Base-by-base conservation (phyloP, 148 eudicot genomes). In the Amaranthus hypochondriacus region DNA sequence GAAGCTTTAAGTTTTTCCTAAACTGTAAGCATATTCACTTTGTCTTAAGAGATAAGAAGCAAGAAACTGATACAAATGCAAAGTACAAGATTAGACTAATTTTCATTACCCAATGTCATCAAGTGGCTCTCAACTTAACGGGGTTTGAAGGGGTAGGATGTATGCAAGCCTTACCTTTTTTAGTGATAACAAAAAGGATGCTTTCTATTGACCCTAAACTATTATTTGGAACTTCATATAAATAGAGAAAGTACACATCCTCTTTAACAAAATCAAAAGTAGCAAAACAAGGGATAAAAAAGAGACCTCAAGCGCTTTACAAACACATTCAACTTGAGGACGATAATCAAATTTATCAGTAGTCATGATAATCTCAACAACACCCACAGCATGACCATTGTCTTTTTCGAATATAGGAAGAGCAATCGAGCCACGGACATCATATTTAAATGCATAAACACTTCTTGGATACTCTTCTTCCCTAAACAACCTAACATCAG, bases 231-330 rank as follows among this genome's bases (percentile, higher is more conserved):
- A 28, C 39, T 28, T 28, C 39, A 28, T 2, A 28, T 28, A 28
- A 28, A 28, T 28, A 28, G 2, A 28, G 2, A 28, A 28, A 28
- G 39, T 28, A 28, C 39, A 28, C 39, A 28, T 28, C 39, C 39
- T 42, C 54, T 13, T 51, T 9, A 39, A 28, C 49, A 59, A 5
- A 13, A 59, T 15, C 39, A 28, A 28, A 28, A 39, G 43, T 9
- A 46, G 51, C 48, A 7, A 46, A 73, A 48, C 55, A 43, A 58
- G 50, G 79, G 21, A 4, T 42, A 55, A 75, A 74, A 73, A 76
- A 77, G 77, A 73, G 28, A 90, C 96, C 96, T 90, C 89, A 54
- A 90, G 96, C 57, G 96, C 96, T 79, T 77, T 85, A 83, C 89
- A 85, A 73, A 90, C 75, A 63, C 78, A 81, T 76, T 90, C 92